Base-by-base conservation (phyloP, 257 asterid genomes). In the Hygrophila difformis region DNA sequence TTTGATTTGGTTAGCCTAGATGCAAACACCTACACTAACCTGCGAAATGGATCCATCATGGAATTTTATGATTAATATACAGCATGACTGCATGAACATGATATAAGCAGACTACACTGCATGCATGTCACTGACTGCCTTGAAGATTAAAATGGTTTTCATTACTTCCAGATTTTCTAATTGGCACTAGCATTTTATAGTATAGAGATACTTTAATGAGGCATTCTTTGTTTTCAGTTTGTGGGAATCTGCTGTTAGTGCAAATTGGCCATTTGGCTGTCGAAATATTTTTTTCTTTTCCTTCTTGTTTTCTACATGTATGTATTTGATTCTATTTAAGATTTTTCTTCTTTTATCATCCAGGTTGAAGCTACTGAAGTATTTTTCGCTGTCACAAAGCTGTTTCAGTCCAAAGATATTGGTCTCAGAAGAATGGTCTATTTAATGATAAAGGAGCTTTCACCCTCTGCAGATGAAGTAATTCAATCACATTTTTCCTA, bases 361-460 rank as follows among this genome's bases (percentile, higher is more conserved):
- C 51, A 81, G 95, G 26, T 65, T 31, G 95, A 81, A 76, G 93
- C 93, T 50, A 81, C 93, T 10, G 93, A 68, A 69, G 95, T 84
- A 16, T 84, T 84, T 53, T 84, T 84, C 57, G 53, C 93, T 29
- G 95, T 84, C 28, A 84, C 95, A 19, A 84, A 84, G 74, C 86
- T 84, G 43, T 84, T 84, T 54, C 95, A 84, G 67, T 84, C 93
- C 22, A 78, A 60, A 57, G 93, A 84, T 67, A 57, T 67, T 68
- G 93, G 84, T 41, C 62, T 84, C 68, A 78, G 95, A 72, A 81
- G 95, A 71, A 84, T 84, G 95, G 91, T 84, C 36, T 84, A 84
- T 67, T 70, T 84, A 60, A 81, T 84, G 13, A 84, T 84, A 56
- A 84, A 84, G 64, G 95, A 84, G 78, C 68, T 84, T 44, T 84